Base-by-base conservation (phyloP, 169 alveolate species). In the Ichthyophthirius multifiliis region DNA sequence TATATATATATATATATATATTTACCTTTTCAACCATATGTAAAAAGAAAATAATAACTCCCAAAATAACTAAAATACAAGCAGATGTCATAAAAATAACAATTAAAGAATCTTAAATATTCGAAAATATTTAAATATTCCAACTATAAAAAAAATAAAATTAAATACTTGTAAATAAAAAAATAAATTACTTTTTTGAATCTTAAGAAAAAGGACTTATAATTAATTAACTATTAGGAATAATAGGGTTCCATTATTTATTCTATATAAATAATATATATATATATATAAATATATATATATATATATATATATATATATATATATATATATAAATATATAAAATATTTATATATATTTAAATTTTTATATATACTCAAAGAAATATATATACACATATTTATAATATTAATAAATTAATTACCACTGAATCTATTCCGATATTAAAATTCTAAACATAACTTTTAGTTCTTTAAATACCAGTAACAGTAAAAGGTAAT, bases 231-330 rank as follows among this genome's bases (percentile, higher is more conserved):
- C 71, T 55, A 23, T 55, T 55, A 20, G 71, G 71, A 7, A 55
- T 55, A 23, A 55, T 55, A 3, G 71, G 71, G 31, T 55, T 55
- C 71, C 71, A 55, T n/a, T n/a, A n/a, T n/a, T n/a, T n/a, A n/a
- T n/a, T n/a, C n/a, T n/a, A n/a, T n/a, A n/a, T n/a, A n/a, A n/a
- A n/a, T n/a, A n/a, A n/a, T 20, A 16, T 9, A 16, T 55, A 27
- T 7, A 55, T 23, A 2, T 34, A 55, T n/a, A 27, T 27, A 1
- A 34, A 13, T 6, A 34, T 55, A 34, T 55, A 10, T 27, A 1
- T 12, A 46, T 44, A 13, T 46, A 5, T 5, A 27, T 20, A 47
- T 20, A 47, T 2, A 18, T 47, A 1, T 47, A 20, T 15, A 5
- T 31, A 18, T 18, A 3, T 20, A 0, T 20, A n/a, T 44, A n/a